Conservation (phyloP, 2,329 filamentous ascomycete genomes). For the Microcyclospora tardicrescens region DNA sequence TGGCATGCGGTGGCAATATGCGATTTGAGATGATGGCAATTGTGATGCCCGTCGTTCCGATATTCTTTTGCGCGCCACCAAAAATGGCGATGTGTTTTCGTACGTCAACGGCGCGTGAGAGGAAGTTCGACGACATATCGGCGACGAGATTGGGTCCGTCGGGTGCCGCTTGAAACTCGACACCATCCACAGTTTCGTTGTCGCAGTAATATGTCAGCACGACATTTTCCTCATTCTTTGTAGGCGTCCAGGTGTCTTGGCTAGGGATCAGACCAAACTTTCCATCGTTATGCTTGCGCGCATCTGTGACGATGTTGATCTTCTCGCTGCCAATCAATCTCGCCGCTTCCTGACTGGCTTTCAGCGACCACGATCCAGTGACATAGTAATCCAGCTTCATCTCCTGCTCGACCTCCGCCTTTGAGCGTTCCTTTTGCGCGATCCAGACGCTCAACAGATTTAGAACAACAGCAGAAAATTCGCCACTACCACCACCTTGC, state of each 20-base stretch:
- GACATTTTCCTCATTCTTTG: constrained; percentile 44
- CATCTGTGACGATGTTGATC: constrained; percentile 68
- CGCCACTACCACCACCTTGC: constrained; percentile 72
- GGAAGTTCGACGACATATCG: constrained; percentile 91
- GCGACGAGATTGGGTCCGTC: constrained; percentile 62
- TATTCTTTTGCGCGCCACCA: constrained; percentile 87
- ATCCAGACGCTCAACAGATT: constrained; percentile 80
- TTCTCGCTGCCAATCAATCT: constrained; percentile 64
- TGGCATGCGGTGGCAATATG: constrained; percentile 54
- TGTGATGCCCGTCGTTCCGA: constrained; percentile 74
- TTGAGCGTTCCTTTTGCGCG: constrained; percentile 32
- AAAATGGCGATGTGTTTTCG: constrained; percentile 74
- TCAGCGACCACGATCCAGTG: constrained; percentile 81
- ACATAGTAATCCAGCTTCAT: constrained; percentile 81
- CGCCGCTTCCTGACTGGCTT: constrained; percentile 72
- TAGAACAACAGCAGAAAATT: constrained; percentile 74
- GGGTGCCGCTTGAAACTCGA: constrained; percentile 72
- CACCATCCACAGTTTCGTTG: constrained; percentile 89
- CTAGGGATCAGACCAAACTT: constrained; percentile 79
- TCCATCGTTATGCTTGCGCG: constrained; percentile 49
- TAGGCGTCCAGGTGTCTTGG: constrained; percentile 62
- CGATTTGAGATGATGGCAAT: constrained; percentile 74
- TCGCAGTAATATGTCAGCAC: constrained; percentile 80
- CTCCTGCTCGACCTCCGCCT: constrained; percentile 51
- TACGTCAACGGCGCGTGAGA: constrained; percentile 65